Percentiles rank a stretch among this genome's conserved stretches.
Conservation (phyloP, 306 rosid species). For the Vigna unguiculata region DNA sequence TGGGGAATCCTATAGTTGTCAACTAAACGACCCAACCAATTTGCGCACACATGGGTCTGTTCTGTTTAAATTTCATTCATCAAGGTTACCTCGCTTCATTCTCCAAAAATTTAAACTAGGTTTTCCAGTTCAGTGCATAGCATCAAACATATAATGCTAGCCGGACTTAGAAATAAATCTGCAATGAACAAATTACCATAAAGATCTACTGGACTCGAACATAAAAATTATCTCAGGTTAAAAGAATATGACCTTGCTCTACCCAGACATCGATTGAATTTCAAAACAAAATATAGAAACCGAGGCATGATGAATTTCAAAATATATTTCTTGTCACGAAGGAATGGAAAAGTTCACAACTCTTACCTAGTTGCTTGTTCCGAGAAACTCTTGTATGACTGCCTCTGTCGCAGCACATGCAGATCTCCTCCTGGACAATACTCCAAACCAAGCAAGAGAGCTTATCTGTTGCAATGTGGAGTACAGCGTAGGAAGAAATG, state of each 20-base stretch:
- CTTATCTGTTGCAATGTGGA: slow-evolving; percentile 76
- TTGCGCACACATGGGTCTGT: background rate
- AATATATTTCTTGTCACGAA: slow-evolving; percentile 23
- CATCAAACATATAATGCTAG: slow-evolving; percentile 30
- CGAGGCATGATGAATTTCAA: slow-evolving; percentile 22
- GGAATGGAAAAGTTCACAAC: slow-evolving; percentile 8
- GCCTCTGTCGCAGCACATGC: slow-evolving; percentile 94
- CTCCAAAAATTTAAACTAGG: background rate
- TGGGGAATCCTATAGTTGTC: slow-evolving; percentile 6
- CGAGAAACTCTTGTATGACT: slow-evolving; percentile 74
- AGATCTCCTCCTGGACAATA: slow-evolving; percentile 96
- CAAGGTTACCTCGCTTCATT: slow-evolving; percentile 11
- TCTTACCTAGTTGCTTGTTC: slow-evolving; percentile 91
- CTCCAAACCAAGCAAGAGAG: slow-evolving; percentile 92
- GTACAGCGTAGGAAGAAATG: slow-evolving; percentile 92
- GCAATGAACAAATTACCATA: slow-evolving; percentile 7
- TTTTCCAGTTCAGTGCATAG: background rate
- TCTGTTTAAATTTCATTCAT: slow-evolving; percentile 7
- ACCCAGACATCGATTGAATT: slow-evolving; percentile 8
- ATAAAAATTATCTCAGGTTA: background rate
- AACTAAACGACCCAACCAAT: slow-evolving; percentile 15
- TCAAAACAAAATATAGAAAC: slow-evolving; percentile 12
- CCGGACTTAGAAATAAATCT: slow-evolving; percentile 2
- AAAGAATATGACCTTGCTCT: slow-evolving; percentile 1
- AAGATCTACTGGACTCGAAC: slow-evolving; percentile 13